Percentiles rank a stretch among this genome's conserved stretches.
These are phyloP conservation scores for Gnomoniopsis smithogilvyi DNA, from an alignment of 2,329 filamentous ascomycete genomes.

Conservation along the genomic window DNA sequence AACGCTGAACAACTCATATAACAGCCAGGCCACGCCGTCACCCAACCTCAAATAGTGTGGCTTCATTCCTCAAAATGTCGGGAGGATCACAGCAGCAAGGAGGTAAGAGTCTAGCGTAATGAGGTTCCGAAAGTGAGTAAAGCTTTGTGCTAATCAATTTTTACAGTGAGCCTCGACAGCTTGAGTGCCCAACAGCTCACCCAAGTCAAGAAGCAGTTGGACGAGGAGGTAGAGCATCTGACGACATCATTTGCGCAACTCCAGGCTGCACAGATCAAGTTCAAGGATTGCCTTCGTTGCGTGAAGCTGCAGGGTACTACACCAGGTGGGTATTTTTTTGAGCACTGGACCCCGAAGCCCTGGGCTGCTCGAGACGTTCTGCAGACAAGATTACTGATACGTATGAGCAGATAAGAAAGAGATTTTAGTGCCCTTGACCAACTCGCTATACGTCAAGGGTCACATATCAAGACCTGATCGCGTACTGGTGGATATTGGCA, in stretches of 20 bases:
- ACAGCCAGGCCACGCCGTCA: background rate
- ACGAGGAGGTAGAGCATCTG: conserved; percentile 93
- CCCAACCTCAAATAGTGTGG: background rate
- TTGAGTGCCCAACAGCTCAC: conserved; percentile 83
- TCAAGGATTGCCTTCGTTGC: conserved; percentile 81
- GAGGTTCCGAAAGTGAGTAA: background rate
- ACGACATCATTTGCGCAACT: conserved; percentile 87
- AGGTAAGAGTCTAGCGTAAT: background rate
- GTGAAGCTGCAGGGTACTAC: conserved; percentile 48
- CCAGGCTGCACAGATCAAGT: conserved; percentile 85
- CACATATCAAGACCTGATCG: conserved; percentile 69
- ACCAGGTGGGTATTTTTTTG: conserved; percentile 18
- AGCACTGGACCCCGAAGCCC: background rate
- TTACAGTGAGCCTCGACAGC: conserved; percentile 61
- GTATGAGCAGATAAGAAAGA: conserved; percentile 39
- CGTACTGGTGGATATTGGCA: conserved; percentile 89
- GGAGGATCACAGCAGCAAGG: conserved; percentile 18
- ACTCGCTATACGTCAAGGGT: conserved; percentile 90
- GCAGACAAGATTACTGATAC: background rate
- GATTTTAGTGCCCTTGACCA: conserved; percentile 91
- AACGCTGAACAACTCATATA: background rate
- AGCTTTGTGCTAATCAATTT: background rate
- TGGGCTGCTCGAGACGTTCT: background rate
- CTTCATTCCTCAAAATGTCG: conserved; percentile 16
- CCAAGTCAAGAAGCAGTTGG: conserved; percentile 92